Base-by-base conservation (phyloP, 768 basidiomycete species). In the Naematelia encephala region DNA sequence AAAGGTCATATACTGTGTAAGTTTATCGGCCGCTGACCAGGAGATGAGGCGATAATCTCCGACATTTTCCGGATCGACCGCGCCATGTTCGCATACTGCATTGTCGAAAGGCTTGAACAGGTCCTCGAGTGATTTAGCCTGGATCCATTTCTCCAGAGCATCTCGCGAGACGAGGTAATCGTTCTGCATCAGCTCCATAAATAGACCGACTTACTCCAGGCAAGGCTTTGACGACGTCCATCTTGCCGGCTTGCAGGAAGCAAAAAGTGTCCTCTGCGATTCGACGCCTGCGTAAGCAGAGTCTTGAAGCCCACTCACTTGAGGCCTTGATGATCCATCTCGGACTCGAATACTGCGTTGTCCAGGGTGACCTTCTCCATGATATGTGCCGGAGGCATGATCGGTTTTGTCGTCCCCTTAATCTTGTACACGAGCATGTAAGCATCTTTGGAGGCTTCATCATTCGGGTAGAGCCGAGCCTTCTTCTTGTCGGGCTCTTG, bases 401-500 rank as follows among this genome's bases (percentile, higher is more conserved):
- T 47, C 39, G 1, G 59, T 8, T 21, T 11, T 19, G 30, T 49
- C 27, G 14, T 14, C n/a, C 29, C 22, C 46, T 80, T 81, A 11
- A 84, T 83, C 34, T 84, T 82, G 76, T 97, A 98, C 54, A 98
- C 86, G 28, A 97, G 82, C 91, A 97, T 94, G 77, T 98, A 96
- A 4, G 90, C 91, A 67, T 96, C 91, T 77, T 84, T 88, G 1
- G 91, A 91, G 19, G 67, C 45, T 19, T 48, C 56, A 16, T 51
- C 57, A 34, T 56, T 54, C 21, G 34, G 13, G 19, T 54, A 46
- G 39, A 60, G 19, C 22, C 48, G 23, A 44, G 57, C 14, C 49
- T 63, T 60, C 60, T 69, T 68, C 28, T 42, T 44, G 2, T 56
- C 57, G 45, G 52, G 53, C 5, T 60, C 56, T 4, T 83, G 79